Conservation (phyloP, 2,329 filamentous ascomycete genomes). For the Epichloe aotearoae region DNA sequence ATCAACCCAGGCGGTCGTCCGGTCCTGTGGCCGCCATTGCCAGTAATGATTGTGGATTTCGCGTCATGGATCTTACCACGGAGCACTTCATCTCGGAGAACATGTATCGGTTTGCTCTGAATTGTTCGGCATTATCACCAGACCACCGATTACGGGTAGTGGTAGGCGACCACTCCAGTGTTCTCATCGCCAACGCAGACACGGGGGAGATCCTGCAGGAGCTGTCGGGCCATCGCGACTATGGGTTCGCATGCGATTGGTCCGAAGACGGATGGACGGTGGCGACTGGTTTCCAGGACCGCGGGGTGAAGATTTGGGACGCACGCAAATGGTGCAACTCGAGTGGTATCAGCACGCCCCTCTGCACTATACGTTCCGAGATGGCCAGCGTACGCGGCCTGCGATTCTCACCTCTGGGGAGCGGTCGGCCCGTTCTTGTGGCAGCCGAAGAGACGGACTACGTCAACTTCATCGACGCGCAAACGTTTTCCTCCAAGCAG, state of each 20-base stretch:
- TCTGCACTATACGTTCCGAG: constrained; percentile 46
- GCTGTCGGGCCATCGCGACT: constrained; percentile 54
- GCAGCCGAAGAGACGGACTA: constrained; percentile 66
- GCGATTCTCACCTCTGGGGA: constrained; percentile 58
- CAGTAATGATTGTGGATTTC: constrained; percentile 48
- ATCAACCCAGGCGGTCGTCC: constrained; percentile 37
- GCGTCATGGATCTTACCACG: constrained; percentile 44
- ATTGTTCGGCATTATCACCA: constrained; percentile 60
- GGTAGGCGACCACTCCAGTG: constrained; percentile 55
- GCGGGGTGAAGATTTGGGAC: constrained; percentile 61
- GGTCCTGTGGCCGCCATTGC: constrained; percentile 45
- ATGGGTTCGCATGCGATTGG: constrained; percentile 68
- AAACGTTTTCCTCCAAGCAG: constrained; percentile 52
- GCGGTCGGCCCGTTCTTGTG: constrained; percentile 52
- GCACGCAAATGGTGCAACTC: constrained; percentile 52
- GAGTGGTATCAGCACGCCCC: constrained; percentile 30
- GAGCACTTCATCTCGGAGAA: constrained; percentile 42
- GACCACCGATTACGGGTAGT: constrained; percentile 58
- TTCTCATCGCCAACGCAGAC: constrained; percentile 57
- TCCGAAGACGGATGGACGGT: constrained; percentile 63
- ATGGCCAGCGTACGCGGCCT: constrained; percentile 58
- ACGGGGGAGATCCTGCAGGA: constrained; percentile 43
- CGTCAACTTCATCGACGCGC: constrained; percentile 56
- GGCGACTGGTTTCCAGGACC: constrained; percentile 67
- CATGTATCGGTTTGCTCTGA: constrained; percentile 48